These are phyloP conservation scores for Schizosaccharomyces japonicus DNA, from an alignment of 805 yeast species.

Conservation along the genomic window DNA sequence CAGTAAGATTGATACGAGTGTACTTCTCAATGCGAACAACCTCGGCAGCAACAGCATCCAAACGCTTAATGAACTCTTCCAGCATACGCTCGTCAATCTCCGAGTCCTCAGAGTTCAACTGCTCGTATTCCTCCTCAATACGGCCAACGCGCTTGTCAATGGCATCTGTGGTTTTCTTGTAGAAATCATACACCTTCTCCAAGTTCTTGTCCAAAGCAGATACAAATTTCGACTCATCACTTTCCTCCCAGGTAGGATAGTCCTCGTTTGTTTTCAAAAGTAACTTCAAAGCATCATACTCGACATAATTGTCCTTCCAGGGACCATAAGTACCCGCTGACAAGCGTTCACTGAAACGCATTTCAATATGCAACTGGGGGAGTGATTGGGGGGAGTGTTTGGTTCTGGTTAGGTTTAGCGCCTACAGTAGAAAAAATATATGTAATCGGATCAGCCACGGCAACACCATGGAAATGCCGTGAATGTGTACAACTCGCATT, in stretches of 20 bases:
- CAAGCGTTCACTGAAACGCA: conserved; percentile 73
- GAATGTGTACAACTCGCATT: too few species aligned
- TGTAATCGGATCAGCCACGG: too few species aligned
- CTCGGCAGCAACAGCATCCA: conserved; percentile 49
- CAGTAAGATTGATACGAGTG: conserved; percentile 79
- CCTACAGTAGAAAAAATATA: too few species aligned
- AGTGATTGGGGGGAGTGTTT: too few species aligned
- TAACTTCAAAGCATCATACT: conserved; percentile 75
- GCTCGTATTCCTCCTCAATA: too few species aligned
- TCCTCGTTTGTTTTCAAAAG: conserved; percentile 32
- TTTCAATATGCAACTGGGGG: too few species aligned
- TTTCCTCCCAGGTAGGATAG: conserved; percentile 39
- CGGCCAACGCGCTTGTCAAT: conserved; percentile 17
- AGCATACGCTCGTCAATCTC: too few species aligned
- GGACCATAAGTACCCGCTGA: conserved; percentile 65
- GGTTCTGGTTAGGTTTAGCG: too few species aligned
- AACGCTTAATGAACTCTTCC: conserved; percentile 33
- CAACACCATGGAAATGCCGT: too few species aligned
- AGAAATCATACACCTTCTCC: conserved; percentile 81
- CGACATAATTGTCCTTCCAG: conserved; percentile 79
- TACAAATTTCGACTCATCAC: conserved; percentile 61
- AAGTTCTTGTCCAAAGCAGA: conserved; percentile 53
- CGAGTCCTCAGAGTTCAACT: too few species aligned
- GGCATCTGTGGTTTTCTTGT: conserved; percentile 42
- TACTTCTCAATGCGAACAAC: conserved; percentile 78